Percentiles rank a stretch among this genome's conserved stretches.
Evolutionary conservation across 2,329 filamentous ascomycete species (phyloP).

Genomic region (Ascochyta lentis): DNA sequence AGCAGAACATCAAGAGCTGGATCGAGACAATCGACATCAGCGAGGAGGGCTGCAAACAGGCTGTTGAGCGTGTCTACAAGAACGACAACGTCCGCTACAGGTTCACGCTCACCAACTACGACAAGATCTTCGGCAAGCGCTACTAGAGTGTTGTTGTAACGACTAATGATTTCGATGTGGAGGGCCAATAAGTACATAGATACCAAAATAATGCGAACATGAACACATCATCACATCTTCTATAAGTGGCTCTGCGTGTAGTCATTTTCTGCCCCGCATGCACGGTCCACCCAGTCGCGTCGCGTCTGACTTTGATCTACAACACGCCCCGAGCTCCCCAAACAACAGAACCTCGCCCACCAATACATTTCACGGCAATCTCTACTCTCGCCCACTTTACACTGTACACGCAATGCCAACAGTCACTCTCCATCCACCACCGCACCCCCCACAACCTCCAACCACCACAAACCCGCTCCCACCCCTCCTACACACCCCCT

Average conservation of each 20-base stretch:
- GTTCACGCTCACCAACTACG: slow-evolving; percentile 72
- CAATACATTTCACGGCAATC: no score
- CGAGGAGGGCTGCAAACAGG: slow-evolving; percentile 72
- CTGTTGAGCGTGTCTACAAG: slow-evolving; percentile 69
- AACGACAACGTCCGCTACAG: slow-evolving; percentile 75
- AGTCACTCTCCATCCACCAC: slow-evolving; percentile 26
- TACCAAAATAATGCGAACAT: slow-evolving; percentile 19
- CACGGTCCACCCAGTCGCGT: slow-evolving; percentile 15
- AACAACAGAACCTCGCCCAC: no score
- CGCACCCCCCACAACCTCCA: background rate
- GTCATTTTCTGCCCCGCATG: slow-evolving; percentile 18
- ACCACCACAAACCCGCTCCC: slow-evolving; percentile 69
- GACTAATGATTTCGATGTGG: slow-evolving; percentile 6
- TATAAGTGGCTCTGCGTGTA: background rate
- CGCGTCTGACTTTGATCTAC: background rate
- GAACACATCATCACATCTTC: background rate
- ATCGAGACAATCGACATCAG: slow-evolving; percentile 74
- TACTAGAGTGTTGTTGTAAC: slow-evolving; percentile 25
- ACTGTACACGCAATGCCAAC: slow-evolving; percentile 36
- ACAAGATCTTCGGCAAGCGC: slow-evolving; percentile 68
- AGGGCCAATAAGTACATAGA: slow-evolving; percentile 9
- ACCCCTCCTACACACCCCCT: slow-evolving; percentile 83
- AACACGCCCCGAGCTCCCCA: background rate
- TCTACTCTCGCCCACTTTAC: background rate
- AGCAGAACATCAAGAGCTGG: slow-evolving; percentile 61